phyloP scores from a whole-genome alignment of 768 basidiomycete genomes.

The Tephrocybe rancida region DNA sequence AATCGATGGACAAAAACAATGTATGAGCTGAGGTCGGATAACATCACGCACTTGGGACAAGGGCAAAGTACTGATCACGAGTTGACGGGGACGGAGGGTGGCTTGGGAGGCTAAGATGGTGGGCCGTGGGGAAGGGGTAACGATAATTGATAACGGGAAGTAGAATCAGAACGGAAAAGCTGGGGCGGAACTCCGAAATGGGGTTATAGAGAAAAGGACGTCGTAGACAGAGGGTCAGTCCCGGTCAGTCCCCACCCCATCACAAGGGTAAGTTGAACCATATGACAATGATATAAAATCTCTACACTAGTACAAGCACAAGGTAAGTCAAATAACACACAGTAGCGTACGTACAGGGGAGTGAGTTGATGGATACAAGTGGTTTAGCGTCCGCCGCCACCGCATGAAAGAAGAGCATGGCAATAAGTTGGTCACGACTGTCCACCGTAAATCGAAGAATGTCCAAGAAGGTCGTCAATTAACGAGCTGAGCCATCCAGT shows the following conservation, averaged over 20 bases:
- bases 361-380: not conserved
- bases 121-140: no score
- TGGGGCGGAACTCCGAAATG: not conserved
- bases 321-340: not conserved
- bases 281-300: not conserved
- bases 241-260: not conserved
- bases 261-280: not conserved
- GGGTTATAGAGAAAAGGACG: not conserved
- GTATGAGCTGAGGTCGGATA: no score
- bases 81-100: not conserved
- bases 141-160: no score
- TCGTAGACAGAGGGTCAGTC: not conserved
- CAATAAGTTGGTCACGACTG: not conserved
- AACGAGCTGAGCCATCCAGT: no score
- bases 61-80: not conserved
- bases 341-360: not conserved
- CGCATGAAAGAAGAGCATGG: not conserved
- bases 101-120: not conserved
- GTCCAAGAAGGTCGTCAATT: no score
- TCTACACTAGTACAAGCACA: not conserved
- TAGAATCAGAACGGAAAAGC: not conserved
- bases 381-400: not conserved
- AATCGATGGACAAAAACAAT: no score
- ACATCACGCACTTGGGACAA: not conserved
- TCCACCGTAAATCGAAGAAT: no score